Evolutionary conservation across 345 rosid species (phyloP), one percentile per base, ranked within the genome.

Genomic region (Diplotaxis tenuifolia): DNA sequence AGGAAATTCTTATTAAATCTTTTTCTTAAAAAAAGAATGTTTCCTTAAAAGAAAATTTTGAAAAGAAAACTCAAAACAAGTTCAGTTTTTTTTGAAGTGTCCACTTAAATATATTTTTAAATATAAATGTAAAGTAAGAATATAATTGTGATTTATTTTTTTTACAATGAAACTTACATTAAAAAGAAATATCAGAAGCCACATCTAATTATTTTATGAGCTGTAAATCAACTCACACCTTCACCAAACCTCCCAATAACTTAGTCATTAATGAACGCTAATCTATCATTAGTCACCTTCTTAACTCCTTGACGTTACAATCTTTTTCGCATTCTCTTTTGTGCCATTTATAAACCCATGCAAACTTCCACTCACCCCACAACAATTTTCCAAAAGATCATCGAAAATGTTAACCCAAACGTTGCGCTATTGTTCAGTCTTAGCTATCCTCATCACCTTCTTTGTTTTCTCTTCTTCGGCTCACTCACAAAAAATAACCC

Each of bases 241-340:
- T 55, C 78, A 67, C 67, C 40, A 58, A 74, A 21, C 77, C 40
- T 27, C 59, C 15, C 54, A 42, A 29, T 38, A 64, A 62, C 62
- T 50, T 34, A 14, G 19, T n/a, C n/a, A n/a, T n/a, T n/a, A n/a
- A n/a, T n/a, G n/a, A n/a, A n/a, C n/a, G n/a, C n/a, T n/a, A n/a
- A n/a, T n/a, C 9, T 16, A 3, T 64, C 15, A 34, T 34, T 10
- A 11, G 38, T 71, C 53, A 18, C 34, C 15, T 55, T 21, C 18
- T 25, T 22, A n/a, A 69, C 71, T 42, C 65, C 61, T 14, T 47
- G 34, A 60, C 71, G 75, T 64, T 76, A 18, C 71, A 23, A 55
- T 42, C 75, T 64, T 55, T 65, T 14, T 10, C 42, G 4, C 2
- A 14, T 50, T 70, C 62, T 66, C 62, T 14, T 4, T 7, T 67